Conservation (phyloP, 1,139 yeast genomes). For the Yamadazyma atmosphaerica region DNA sequence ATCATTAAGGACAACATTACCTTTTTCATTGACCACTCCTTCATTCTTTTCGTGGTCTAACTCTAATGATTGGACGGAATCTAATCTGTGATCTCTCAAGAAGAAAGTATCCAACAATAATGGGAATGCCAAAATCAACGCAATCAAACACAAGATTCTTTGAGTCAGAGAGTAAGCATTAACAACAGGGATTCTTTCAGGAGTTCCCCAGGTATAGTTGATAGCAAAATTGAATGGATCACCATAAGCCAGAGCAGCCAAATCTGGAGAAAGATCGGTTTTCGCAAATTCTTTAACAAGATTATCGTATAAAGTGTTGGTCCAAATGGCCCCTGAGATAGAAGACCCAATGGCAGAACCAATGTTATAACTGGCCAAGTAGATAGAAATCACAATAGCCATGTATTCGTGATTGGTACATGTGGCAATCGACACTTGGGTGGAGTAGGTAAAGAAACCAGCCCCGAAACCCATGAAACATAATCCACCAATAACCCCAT, state of each 20-base stretch:
- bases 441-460: slow-evolving; percentile 67
- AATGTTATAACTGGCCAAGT: slow-evolving; percentile 54
- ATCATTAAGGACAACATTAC: slow-evolving; percentile 41
- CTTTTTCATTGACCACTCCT: slow-evolving; percentile 26
- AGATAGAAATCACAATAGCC: slow-evolving; percentile 62
- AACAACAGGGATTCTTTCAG: slow-evolving; percentile 57
- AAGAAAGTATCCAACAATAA: slow-evolving; percentile 49
- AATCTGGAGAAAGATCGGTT: slow-evolving; percentile 13
- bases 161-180: slow-evolving; percentile 62
- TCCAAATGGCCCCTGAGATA: slow-evolving; percentile 69
- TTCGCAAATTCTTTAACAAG: slow-evolving; percentile 16
- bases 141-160: slow-evolving; percentile 55
- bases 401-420: slow-evolving; percentile 62
- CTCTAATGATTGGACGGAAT: slow-evolving; percentile 37
- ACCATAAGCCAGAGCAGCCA: slow-evolving; percentile 52
- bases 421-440: slow-evolving; percentile 64
- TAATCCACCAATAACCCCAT: slow-evolving; percentile 67
- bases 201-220: slow-evolving; percentile 57
- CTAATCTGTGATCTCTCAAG: slow-evolving; percentile 55
- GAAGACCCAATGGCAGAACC: slow-evolving; percentile 60
- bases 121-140: slow-evolving; percentile 56
- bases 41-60: slow-evolving; percentile 23
- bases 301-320: slow-evolving; percentile 24
- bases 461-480: slow-evolving; percentile 72
- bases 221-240: slow-evolving; percentile 50